Conservation (phyloP, 2,329 filamentous ascomycete genomes). For the Boeremia exigua region DNA sequence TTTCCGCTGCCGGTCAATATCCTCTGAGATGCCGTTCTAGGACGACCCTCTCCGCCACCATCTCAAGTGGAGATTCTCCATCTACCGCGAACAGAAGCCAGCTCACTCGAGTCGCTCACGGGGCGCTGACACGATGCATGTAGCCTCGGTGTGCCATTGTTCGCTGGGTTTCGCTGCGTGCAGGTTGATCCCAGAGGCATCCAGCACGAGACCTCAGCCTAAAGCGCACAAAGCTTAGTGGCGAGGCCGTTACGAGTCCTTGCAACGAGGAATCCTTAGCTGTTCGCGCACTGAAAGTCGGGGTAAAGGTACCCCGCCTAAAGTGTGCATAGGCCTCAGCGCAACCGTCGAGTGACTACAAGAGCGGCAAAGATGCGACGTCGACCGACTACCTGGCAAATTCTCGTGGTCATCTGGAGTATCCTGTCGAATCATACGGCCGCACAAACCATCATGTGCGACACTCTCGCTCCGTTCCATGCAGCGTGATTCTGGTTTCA, state of each 20-base stretch:
- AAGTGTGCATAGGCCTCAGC: slow-evolving; percentile 21
- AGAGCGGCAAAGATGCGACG: slow-evolving; percentile 31
- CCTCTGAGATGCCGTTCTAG: slow-evolving; percentile 36
- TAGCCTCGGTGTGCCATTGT: slow-evolving; percentile 30
- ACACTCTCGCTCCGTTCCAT: slow-evolving; percentile 32
- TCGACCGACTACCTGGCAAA: slow-evolving; percentile 36
- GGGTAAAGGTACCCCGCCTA: slow-evolving; percentile 28
- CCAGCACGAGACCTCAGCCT: slow-evolving; percentile 28
- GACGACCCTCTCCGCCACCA: slow-evolving; percentile 30
- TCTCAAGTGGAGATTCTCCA: slow-evolving; percentile 21
- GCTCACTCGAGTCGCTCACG: slow-evolving; percentile 7
- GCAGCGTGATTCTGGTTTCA: slow-evolving; percentile 48
- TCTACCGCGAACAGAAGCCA: slow-evolving; percentile 11
- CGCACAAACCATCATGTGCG: slow-evolving; percentile 46
- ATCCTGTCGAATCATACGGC: slow-evolving; percentile 41
- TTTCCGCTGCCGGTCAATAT: slow-evolving; percentile 36
- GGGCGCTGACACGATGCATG: slow-evolving; percentile 16
- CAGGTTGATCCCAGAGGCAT: slow-evolving; percentile 23
- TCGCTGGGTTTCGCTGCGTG: slow-evolving; percentile 33
- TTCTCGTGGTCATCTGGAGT: slow-evolving; percentile 46
- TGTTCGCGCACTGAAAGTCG: slow-evolving; percentile 20
- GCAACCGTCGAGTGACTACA: slow-evolving; percentile 19
- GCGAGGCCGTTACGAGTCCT: slow-evolving; percentile 8
- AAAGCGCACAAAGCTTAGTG: slow-evolving; percentile 18
- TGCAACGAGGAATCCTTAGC: slow-evolving; percentile 32